Conservation (phyloP, 2,329 filamentous ascomycete species). For the Sporothrix brunneoviolacea region DNA sequence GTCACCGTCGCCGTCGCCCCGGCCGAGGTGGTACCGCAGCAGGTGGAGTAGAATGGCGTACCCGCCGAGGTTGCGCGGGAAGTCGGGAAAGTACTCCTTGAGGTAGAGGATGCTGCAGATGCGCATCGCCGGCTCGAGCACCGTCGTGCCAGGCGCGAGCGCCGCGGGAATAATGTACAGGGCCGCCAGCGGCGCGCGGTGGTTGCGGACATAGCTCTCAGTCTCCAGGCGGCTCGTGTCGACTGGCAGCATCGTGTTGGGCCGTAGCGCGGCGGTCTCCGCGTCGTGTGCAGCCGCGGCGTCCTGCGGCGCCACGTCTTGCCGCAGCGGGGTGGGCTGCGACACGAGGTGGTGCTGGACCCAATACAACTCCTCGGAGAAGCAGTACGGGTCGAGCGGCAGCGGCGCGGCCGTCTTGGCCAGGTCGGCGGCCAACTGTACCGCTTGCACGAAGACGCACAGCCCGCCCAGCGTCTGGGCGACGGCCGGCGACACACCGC, state of each 20-base stretch:
- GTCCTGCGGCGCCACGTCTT: conserved; percentile 5
- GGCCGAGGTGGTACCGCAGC: conserved; percentile 21
- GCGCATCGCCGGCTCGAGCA: conserved; percentile 25
- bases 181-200: conserved; percentile 18
- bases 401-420: conserved; percentile 8
- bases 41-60: conserved; percentile 26
- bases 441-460: conserved; percentile 22
- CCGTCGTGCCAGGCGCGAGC: conserved; percentile 7
- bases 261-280: conserved; percentile 3
- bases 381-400: conserved; percentile 25
- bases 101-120: conserved; percentile 26
- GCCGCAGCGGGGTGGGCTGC: conserved; percentile 23
- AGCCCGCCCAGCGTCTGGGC: conserved; percentile 23
- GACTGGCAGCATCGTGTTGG: conserved; percentile 15
- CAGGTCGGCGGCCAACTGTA: conserved; percentile 20
- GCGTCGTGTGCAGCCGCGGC: background rate
- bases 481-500: conserved; percentile 21
- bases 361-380: conserved; percentile 28
- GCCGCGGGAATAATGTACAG: conserved; percentile 14
- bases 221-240: conserved; percentile 16
- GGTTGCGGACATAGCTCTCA: conserved; percentile 21
- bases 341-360: conserved; percentile 25
- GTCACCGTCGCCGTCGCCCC: conserved; percentile 8
- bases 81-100: conserved; percentile 28
- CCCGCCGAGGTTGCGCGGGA: conserved; percentile 26